These are phyloP conservation scores for Didymella segeticola DNA, from an alignment of 2,329 filamentous ascomycete species.

Conservation along the genomic window DNA sequence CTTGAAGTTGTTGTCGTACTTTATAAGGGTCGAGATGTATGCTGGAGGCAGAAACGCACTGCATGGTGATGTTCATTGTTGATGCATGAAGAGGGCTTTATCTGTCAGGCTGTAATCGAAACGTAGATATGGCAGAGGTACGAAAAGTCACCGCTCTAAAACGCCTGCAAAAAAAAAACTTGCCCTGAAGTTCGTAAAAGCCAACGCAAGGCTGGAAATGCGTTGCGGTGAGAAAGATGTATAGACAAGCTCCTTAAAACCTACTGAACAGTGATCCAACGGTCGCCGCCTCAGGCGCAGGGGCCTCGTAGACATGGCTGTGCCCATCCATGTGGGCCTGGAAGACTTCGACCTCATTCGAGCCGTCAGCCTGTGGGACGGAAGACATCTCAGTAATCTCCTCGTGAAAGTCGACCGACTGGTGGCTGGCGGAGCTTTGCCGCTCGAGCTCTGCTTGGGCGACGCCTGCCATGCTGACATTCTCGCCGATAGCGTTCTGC, in stretches of 20 bases:
- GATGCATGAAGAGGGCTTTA: no score
- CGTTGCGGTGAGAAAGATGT: no score
- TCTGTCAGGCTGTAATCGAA: no score
- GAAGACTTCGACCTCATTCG: conserved; percentile 1
- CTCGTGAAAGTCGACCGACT: conserved; percentile 2
- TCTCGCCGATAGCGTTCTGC: neutral
- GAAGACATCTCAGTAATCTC: conserved; percentile 5
- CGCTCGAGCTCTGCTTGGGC: neutral
- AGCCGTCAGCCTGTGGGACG: conserved; percentile 6
- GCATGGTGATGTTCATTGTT: no score
- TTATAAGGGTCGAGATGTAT: no score
- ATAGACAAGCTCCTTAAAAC: neutral
- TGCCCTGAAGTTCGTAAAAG: neutral
- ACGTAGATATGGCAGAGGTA: no score
- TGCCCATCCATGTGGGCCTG: conserved; percentile 4
- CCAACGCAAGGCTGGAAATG: no score
- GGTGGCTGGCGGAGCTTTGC: neutral
- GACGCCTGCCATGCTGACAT: neutral
- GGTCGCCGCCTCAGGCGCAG: neutral
- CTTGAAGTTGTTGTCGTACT: no score
- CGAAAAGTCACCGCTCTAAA: no score
- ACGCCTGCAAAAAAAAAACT: no score
- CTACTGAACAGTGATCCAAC: neutral
- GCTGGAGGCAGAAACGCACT: no score
- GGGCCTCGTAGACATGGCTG: neutral